Evolutionary conservation across 306 rosid genomes (phyloP).

Genomic region (Fagus crenata): DNA sequence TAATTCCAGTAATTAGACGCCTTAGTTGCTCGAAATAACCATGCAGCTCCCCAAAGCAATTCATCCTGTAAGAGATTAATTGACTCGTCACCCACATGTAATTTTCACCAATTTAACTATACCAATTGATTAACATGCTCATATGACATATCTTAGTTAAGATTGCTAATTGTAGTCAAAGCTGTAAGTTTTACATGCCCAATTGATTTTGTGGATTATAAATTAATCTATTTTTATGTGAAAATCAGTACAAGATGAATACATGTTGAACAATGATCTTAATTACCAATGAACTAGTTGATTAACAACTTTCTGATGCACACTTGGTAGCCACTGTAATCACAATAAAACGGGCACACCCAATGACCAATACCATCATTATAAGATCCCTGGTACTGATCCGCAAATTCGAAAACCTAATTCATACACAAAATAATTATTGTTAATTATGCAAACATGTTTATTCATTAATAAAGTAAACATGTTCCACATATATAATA

Average conservation of each 20-base stretch:
- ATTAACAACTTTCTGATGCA: not conserved
- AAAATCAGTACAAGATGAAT: not conserved
- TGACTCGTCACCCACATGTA: no score
- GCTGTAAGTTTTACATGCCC: no score
- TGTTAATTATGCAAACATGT: no score
- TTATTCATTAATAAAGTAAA: no score
- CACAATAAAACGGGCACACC: slow-evolving; percentile 58
- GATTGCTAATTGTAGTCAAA: no score
- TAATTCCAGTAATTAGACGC: slow-evolving; percentile 20
- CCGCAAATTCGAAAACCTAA: slow-evolving; percentile 53
- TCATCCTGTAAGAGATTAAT: slow-evolving; percentile 38
- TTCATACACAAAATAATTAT: not conserved
- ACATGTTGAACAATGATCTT: not conserved
- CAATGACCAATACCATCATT: slow-evolving; percentile 25
- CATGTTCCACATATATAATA: no score
- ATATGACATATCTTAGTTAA: no score
- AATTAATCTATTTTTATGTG: not conserved
- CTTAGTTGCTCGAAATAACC: slow-evolving; percentile 42
- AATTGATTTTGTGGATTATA: no score
- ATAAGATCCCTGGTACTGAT: slow-evolving; percentile 44
- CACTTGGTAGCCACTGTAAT: slow-evolving; percentile 44
- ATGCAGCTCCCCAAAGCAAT: slow-evolving; percentile 56
- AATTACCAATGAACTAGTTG: not conserved
- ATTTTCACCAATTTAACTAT: no score
- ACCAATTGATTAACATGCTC: not conserved